A percentile compares a stretch with the other conserved stretches of the same genome.
Evolutionary conservation across 2,329 filamentous ascomycete species (phyloP).

Genomic region (Clonostachys chloroleuca): DNA sequence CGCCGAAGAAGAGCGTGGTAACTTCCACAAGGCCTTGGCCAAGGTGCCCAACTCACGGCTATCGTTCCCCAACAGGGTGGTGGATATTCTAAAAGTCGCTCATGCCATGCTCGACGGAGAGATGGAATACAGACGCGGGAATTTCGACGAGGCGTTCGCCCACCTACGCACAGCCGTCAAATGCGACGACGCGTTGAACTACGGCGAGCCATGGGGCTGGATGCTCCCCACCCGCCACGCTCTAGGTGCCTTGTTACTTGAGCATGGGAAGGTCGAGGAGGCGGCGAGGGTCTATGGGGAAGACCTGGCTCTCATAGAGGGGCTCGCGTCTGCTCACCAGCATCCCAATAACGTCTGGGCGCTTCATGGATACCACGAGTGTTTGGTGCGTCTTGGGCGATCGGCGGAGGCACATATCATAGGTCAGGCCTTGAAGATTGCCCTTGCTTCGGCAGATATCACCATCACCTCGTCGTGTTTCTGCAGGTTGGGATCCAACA

Average conservation of each 20-base stretch:
- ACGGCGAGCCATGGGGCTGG: conserved; percentile 70
- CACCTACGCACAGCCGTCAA: conserved; percentile 48
- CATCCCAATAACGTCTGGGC: conserved; percentile 71
- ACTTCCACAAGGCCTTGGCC: conserved; percentile 42
- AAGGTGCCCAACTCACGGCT: conserved; percentile 51
- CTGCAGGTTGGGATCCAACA: conserved; percentile 8
- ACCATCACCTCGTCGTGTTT: conserved; percentile 36
- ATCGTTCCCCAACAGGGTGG: conserved; percentile 7
- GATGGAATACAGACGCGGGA: conserved; percentile 58
- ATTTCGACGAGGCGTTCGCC: conserved; percentile 49
- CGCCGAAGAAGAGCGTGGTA: conserved; percentile 39
- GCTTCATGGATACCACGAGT: conserved; percentile 66
- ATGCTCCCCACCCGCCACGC: conserved; percentile 68
- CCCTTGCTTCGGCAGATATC: conserved; percentile 53
- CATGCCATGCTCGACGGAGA: conserved; percentile 67
- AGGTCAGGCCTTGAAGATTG: conserved; percentile 38
- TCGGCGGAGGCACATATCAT: conserved; percentile 23
- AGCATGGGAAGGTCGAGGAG: conserved; percentile 50
- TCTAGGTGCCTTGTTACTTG: conserved; percentile 59
- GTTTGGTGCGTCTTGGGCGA: conserved; percentile 45
- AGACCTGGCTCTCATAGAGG: conserved; percentile 50
- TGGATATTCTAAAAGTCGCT: conserved; percentile 53
- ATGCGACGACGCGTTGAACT: conserved; percentile 55
- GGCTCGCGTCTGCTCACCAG: conserved; percentile 52
- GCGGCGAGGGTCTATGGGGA: conserved; percentile 49